Conservation (phyloP, 1,284 basidiomycete genomes). For the Paramarasmius palmivorus region DNA sequence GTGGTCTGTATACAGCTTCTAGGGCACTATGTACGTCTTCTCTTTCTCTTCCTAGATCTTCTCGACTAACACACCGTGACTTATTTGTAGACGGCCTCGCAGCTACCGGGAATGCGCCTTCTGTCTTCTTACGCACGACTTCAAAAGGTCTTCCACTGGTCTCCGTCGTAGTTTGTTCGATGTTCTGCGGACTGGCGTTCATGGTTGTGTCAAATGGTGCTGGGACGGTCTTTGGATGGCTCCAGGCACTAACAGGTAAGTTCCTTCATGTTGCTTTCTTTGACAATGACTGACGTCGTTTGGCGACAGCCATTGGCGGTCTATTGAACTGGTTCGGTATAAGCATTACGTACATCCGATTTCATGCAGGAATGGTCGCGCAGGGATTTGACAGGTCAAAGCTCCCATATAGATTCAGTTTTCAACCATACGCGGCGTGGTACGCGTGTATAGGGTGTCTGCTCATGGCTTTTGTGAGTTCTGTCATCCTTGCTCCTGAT, state of each 20-base stretch:
- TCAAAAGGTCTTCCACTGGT: slow-evolving; percentile 76
- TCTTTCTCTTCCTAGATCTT: slow-evolving; percentile 10
- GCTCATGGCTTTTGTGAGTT: slow-evolving; percentile 68
- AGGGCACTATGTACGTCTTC: slow-evolving; percentile 70
- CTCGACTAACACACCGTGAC: slow-evolving; percentile 2
- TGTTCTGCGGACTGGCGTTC: slow-evolving; percentile 74
- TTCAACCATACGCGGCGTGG: slow-evolving; percentile 77
- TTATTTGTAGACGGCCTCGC: slow-evolving; percentile 82
- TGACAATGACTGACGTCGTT: no score
- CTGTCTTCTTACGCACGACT: slow-evolving; percentile 68
- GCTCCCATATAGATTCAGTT: slow-evolving; percentile 64
- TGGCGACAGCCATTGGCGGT: slow-evolving; percentile 42
- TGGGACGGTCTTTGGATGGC: slow-evolving; percentile 76
- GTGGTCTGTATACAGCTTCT: slow-evolving; percentile 80
- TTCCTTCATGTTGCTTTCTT: no score
- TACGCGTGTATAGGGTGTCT: slow-evolving; percentile 56
- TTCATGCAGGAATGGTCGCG: slow-evolving; percentile 72
- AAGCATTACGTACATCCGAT: slow-evolving; percentile 76
- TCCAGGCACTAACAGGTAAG: slow-evolving; percentile 66
- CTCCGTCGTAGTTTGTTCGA: slow-evolving; percentile 65
- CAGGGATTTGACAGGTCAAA: slow-evolving; percentile 70
- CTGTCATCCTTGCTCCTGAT: background rate
- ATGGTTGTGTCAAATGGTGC: slow-evolving; percentile 63
- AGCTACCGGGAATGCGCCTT: slow-evolving; percentile 74
- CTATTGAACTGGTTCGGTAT: slow-evolving; percentile 87